These are phyloP conservation scores for Leptosphaerulina australis DNA, from an alignment of 2,329 filamentous ascomycete species.

Conservation along the genomic window DNA sequence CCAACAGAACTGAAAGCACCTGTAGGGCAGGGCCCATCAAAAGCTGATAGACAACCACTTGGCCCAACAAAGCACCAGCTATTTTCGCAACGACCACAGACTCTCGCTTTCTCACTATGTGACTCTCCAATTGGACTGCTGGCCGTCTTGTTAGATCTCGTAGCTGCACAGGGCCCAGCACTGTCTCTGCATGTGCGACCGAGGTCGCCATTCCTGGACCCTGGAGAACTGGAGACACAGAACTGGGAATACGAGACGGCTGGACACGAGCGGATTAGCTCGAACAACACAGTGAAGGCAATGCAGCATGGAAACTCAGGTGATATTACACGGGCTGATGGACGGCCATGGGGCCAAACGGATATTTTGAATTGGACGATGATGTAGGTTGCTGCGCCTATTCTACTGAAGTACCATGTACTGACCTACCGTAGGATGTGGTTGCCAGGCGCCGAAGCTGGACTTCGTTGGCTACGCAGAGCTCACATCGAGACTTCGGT, in stretches of 20 bases:
- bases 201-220: conserved; percentile 41
- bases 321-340: not conserved
- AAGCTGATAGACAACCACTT: not conserved
- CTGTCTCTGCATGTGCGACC: conserved; percentile 28
- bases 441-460: conserved; percentile 26
- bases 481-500: conserved; percentile 36
- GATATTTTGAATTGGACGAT: conserved; percentile 61
- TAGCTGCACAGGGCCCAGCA: conserved; percentile 32
- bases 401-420: too few relatives aligned
- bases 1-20: conserved; percentile 50
- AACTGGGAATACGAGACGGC: conserved; percentile 16
- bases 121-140: conserved; percentile 48
- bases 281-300: conserved; percentile 8
- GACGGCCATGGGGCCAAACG: conserved; percentile 41
- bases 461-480: conserved; percentile 53
- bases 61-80: conserved; percentile 32
- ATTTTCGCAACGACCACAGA: conserved; percentile 45
- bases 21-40: not conserved
- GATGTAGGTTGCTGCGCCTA: conserved; percentile 49
- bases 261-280: conserved; percentile 14
- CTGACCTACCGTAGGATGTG: conserved; percentile 12
- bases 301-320: not conserved
- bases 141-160: conserved; percentile 40
- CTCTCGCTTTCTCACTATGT: conserved; percentile 46
- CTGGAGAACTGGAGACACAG: conserved; percentile 37